Evolutionary conservation across 2,329 filamentous ascomycete genomes (phyloP).

Genomic region (Talaromyces sp.): DNA sequence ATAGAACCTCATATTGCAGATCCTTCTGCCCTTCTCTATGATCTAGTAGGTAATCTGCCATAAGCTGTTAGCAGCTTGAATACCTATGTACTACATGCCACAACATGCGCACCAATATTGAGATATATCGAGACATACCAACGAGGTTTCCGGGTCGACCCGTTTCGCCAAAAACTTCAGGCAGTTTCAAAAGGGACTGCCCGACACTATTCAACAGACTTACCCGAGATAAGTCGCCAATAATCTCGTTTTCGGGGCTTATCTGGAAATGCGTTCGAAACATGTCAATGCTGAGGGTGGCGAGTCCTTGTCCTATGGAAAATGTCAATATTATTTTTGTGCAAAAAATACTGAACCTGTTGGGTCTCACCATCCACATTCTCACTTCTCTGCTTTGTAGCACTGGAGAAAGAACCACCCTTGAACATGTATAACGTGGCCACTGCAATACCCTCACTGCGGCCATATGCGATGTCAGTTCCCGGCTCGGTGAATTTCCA

Average conservation of each 20-base stretch:
- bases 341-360: no score
- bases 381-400: slow-evolving; percentile 14
- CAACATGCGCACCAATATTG: no score
- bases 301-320: background rate
- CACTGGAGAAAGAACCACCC: slow-evolving; percentile 42
- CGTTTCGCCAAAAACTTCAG: slow-evolving; percentile 45
- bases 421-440: slow-evolving; percentile 56
- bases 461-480: slow-evolving; percentile 32
- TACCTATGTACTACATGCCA: no score
- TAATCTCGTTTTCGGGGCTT: slow-evolving; percentile 47
- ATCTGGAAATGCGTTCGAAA: slow-evolving; percentile 47
- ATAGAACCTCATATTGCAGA: slow-evolving; percentile 46
- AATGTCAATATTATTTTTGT: no score
- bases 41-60: slow-evolving; percentile 45
- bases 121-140: slow-evolving; percentile 36
- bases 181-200: slow-evolving; percentile 40
- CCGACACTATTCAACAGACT: slow-evolving; percentile 49
- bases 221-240: slow-evolving; percentile 50
- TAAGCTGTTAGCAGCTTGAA: background rate
- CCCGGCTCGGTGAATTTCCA: slow-evolving; percentile 52
- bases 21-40: slow-evolving; percentile 23
- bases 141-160: slow-evolving; percentile 55
- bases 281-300: slow-evolving; percentile 2
- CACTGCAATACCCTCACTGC: slow-evolving; percentile 58
- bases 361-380: slow-evolving; percentile 45